phyloP scores from a whole-genome alignment of 345 rosid species.

The Odontarrhena argentea region DNA sequence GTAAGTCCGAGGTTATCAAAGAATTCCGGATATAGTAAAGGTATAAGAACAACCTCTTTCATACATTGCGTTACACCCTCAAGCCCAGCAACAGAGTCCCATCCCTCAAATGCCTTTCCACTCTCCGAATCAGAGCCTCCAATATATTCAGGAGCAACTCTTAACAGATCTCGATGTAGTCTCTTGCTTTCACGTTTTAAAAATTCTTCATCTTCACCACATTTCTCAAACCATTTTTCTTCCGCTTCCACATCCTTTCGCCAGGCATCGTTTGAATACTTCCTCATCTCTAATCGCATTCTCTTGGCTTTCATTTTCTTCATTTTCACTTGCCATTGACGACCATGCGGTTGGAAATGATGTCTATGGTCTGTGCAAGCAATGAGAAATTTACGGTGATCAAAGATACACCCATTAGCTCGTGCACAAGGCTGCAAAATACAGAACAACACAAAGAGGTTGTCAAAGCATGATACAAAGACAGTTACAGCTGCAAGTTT shows the following conservation, averaged over 20 bases:
- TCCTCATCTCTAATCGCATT: constrained; percentile 75
- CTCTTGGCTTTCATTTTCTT: constrained; percentile 83
- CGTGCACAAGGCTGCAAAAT: constrained; percentile 95
- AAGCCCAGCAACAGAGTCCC: constrained; percentile 99
- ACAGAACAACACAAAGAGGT: constrained; percentile 36
- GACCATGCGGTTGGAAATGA: constrained; percentile 82
- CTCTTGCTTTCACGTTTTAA: constrained; percentile 96
- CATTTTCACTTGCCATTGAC: constrained; percentile 53
- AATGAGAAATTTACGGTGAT: constrained; percentile 97
- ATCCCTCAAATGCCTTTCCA: constrained; percentile 69
- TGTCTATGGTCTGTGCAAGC: constrained; percentile 93
- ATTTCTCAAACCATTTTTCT: constrained; percentile 98
- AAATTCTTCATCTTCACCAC: constrained; percentile 99
- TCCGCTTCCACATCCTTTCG: constrained; percentile 94
- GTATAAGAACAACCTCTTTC: constrained; percentile 98
- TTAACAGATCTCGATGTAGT: constrained; percentile 83
- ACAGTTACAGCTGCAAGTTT: constrained; percentile 19
- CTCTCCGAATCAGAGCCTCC: constrained; percentile 71
- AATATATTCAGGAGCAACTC: constrained; percentile 94
- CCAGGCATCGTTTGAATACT: constrained; percentile 81
- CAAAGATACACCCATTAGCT: constrained; percentile 89
- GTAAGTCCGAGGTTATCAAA: constrained; percentile 87
- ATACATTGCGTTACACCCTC: constrained; percentile 85
- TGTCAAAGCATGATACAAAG: constrained; percentile 32
- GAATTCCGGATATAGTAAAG: constrained; percentile 91